These are phyloP conservation scores for Neofusicoccum cordaticola DNA, from an alignment of 2,329 filamentous ascomycete species.

Conservation along the genomic window DNA sequence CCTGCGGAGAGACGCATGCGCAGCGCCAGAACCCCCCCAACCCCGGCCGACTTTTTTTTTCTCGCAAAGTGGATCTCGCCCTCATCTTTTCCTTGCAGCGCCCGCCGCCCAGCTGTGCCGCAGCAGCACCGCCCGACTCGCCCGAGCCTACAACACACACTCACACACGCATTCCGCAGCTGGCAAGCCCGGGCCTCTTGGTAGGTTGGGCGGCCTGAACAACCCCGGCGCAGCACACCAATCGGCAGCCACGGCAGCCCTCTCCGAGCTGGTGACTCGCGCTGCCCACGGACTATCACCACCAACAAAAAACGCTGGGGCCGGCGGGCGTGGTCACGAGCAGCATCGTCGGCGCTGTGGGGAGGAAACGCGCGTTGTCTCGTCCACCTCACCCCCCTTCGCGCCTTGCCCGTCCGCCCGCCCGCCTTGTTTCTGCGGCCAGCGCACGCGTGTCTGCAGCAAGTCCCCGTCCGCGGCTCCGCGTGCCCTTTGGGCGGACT, in stretches of 20 bases:
- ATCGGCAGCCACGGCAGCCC: background rate
- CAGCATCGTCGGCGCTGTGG: background rate
- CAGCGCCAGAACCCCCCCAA: background rate
- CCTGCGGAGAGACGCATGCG: background rate
- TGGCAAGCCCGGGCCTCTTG: background rate
- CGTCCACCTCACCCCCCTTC: background rate
- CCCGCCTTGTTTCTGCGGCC: background rate
- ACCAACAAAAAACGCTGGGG: background rate
- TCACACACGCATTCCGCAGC: background rate
- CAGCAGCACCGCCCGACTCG: background rate
- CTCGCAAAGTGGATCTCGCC: constrained; percentile 4
- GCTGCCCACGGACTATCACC: background rate
- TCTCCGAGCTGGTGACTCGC: background rate
- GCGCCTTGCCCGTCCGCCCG: background rate
- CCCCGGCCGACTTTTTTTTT: constrained; percentile 2
- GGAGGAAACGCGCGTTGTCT: background rate
- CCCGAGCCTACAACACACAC: background rate
- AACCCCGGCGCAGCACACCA: background rate
- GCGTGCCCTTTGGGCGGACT: background rate
- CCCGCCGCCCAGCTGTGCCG: background rate
- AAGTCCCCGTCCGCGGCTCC: no score
- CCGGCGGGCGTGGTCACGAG: background rate
- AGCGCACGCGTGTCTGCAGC: background rate
- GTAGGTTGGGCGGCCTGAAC: background rate
- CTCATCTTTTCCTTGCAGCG: no score